These are phyloP conservation scores for Rugosomyces carneus DNA, from an alignment of 1,284 basidiomycete species.

Conservation along the genomic window DNA sequence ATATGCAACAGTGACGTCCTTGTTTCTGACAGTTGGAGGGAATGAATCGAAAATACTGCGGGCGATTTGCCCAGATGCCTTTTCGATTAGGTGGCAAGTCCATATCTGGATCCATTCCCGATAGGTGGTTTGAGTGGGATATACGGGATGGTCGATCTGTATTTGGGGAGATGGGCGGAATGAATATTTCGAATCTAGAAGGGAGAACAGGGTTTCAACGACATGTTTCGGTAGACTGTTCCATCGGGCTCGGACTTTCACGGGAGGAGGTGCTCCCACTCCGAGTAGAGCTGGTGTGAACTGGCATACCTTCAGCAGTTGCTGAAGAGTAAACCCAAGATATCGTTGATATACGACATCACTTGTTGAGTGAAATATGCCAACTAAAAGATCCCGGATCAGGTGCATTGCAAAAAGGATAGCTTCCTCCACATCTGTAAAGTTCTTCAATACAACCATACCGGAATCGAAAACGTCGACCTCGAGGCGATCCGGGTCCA, in stretches of 20 bases:
- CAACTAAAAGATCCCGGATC: slow-evolving; percentile 82
- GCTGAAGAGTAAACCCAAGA: slow-evolving; percentile 91
- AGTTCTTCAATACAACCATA: slow-evolving; percentile 80
- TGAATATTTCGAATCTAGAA: slow-evolving; percentile 75
- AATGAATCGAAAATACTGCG: slow-evolving; percentile 77
- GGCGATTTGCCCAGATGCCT: slow-evolving; percentile 53
- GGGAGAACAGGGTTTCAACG: slow-evolving; percentile 82
- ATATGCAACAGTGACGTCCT: slow-evolving; percentile 88
- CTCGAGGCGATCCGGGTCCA: slow-evolving; percentile 93
- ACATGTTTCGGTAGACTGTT: slow-evolving; percentile 76
- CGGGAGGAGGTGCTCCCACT: slow-evolving; percentile 48
- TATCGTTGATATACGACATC: slow-evolving; percentile 90
- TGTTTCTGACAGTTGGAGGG: slow-evolving; percentile 74
- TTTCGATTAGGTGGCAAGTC: slow-evolving; percentile 80
- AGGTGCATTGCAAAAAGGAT: slow-evolving; percentile 82
- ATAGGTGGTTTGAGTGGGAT: slow-evolving; percentile 72
- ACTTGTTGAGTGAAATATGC: slow-evolving; percentile 90
- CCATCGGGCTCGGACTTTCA: slow-evolving; percentile 74
- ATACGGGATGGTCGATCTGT: slow-evolving; percentile 65
- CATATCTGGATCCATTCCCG: slow-evolving; percentile 95
- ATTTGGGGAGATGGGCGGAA: slow-evolving; percentile 33
- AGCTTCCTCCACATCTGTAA: slow-evolving; percentile 77
- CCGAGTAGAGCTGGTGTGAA: slow-evolving; percentile 73
- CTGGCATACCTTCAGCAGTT: slow-evolving; percentile 83
- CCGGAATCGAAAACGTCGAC: slow-evolving; percentile 55